phyloP scores from a whole-genome alignment of 2,329 filamentous ascomycete species.

The Colletotrichum musae region DNA sequence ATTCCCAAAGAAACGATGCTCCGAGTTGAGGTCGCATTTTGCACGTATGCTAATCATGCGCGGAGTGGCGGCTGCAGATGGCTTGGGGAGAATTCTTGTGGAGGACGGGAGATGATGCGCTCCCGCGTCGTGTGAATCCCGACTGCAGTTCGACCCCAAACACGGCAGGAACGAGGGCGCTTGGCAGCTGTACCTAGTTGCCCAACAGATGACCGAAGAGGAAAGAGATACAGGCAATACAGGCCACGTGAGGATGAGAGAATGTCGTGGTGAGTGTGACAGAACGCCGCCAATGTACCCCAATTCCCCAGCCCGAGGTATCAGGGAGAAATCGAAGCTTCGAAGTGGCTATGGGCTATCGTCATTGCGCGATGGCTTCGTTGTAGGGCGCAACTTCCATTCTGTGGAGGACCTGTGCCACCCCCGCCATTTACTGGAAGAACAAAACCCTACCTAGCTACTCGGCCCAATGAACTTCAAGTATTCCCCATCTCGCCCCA shows the following conservation, averaged over 20 bases:
- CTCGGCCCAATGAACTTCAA: background rate
- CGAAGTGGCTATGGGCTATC: too few species aligned
- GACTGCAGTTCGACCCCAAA: conserved; percentile 19
- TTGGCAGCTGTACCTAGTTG: conserved; percentile 6
- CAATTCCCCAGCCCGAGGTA: background rate
- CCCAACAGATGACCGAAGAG: conserved; percentile 4
- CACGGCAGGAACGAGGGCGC: background rate
- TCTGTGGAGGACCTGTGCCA: too few species aligned
- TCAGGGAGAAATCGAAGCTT: background rate
- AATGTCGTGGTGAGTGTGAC: background rate
- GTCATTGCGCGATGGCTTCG: too few species aligned
- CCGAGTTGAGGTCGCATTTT: conserved; percentile 19
- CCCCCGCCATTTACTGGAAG: background rate
- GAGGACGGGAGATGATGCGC: background rate
- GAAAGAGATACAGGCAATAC: conserved; percentile 1
- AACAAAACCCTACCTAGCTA: background rate
- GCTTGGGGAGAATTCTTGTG: background rate
- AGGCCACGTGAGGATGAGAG: background rate
- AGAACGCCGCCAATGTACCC: background rate
- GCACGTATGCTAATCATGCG: background rate
- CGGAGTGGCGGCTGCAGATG: background rate
- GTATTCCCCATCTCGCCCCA: too few species aligned
- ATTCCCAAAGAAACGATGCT: conserved; percentile 16
- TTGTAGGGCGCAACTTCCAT: too few species aligned
- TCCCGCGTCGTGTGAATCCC: background rate